These are phyloP conservation scores for Cladophialophora exuberans DNA, from an alignment of 2,329 filamentous ascomycete species.

Conservation along the genomic window DNA sequence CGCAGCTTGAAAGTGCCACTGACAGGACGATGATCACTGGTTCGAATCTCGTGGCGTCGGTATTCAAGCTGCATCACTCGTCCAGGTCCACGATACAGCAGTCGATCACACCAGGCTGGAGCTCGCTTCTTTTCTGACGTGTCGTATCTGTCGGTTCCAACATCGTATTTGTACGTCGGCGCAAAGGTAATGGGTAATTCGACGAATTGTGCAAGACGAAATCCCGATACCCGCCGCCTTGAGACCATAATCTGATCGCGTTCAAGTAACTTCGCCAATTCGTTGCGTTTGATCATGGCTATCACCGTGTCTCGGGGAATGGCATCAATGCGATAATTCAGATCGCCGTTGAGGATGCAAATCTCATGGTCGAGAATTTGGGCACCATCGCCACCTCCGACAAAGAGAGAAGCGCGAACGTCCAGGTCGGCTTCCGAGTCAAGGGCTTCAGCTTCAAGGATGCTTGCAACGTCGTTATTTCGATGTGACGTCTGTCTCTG, in stretches of 20 bases:
- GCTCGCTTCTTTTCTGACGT: slow-evolving; percentile 91
- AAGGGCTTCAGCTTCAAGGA: slow-evolving; percentile 79
- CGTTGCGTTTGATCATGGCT: slow-evolving; percentile 77
- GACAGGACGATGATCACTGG: slow-evolving; percentile 92
- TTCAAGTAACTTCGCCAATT: slow-evolving; percentile 83
- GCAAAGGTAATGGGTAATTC: slow-evolving; percentile 89
- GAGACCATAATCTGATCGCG: slow-evolving; percentile 91
- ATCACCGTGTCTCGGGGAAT: slow-evolving; percentile 95
- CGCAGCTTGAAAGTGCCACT: slow-evolving; percentile 81
- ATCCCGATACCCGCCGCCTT: slow-evolving; percentile 83
- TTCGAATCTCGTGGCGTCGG: slow-evolving; percentile 81
- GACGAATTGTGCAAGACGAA: slow-evolving; percentile 85
- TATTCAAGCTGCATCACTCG: slow-evolving; percentile 89
- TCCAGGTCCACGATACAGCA: slow-evolving; percentile 82
- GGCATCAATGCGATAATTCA: slow-evolving; percentile 98
- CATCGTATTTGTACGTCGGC: slow-evolving; percentile 98
- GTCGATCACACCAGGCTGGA: slow-evolving; percentile 93
- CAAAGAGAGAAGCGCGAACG: slow-evolving; percentile 74
- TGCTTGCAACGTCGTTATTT: slow-evolving; percentile 88
- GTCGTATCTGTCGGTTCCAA: slow-evolving; percentile 92
- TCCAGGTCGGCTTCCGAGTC: slow-evolving; percentile 70
- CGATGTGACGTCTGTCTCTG: slow-evolving; percentile 87
- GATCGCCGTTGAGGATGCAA: slow-evolving; percentile 92
- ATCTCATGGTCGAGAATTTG: slow-evolving; percentile 98
- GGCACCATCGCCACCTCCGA: slow-evolving; percentile 89